Evolutionary conservation across 495 filamentous ascomycete species (phyloP).

Genomic region (Aspergillus kassunensis): DNA sequence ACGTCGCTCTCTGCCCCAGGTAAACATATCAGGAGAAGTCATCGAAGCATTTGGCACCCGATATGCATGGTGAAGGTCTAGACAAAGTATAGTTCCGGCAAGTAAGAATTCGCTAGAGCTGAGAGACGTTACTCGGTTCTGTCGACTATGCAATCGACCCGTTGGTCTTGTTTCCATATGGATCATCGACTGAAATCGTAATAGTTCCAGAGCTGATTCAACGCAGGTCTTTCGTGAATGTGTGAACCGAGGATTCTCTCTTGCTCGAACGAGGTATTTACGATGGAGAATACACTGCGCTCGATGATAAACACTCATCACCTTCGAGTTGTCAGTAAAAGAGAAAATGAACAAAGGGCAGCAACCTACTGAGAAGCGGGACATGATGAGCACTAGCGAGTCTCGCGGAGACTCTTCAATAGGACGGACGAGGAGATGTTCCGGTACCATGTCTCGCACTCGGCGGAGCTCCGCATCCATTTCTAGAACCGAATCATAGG

Average conservation of each 20-base stretch:
- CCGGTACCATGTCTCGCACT: conserved; percentile 65
- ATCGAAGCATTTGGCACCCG: conserved; percentile 34
- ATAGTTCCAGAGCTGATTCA: conserved; percentile 76
- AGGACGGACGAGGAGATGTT: conserved; percentile 70
- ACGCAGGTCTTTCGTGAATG: conserved; percentile 83
- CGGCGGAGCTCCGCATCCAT: conserved; percentile 75
- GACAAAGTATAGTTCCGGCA: conserved; percentile 79
- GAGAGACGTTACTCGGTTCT: conserved; percentile 70
- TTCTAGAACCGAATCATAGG: conserved; percentile 84
- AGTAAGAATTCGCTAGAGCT: conserved; percentile 83
- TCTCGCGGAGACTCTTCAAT: conserved; percentile 76
- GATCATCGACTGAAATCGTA: conserved; percentile 72
- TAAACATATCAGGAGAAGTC: conserved; percentile 51
- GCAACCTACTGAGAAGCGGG: conserved; percentile 61
- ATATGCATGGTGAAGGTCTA: conserved; percentile 63
- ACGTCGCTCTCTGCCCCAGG: conserved; percentile 66
- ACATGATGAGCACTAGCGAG: conserved; percentile 75
- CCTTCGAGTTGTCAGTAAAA: conserved; percentile 19
- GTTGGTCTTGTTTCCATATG: conserved; percentile 67
- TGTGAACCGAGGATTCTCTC: conserved; percentile 76
- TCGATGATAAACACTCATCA: conserved; percentile 90
- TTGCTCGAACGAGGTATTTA: conserved; percentile 72
- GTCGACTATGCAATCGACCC: conserved; percentile 67
- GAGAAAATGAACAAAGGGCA: no score
- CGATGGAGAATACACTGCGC: conserved; percentile 84